Evolutionary conservation across 2,329 filamentous ascomycete genomes (phyloP), one percentile per base, ranked within the genome.

Genomic region (Scedosporium apiospermum): DNA sequence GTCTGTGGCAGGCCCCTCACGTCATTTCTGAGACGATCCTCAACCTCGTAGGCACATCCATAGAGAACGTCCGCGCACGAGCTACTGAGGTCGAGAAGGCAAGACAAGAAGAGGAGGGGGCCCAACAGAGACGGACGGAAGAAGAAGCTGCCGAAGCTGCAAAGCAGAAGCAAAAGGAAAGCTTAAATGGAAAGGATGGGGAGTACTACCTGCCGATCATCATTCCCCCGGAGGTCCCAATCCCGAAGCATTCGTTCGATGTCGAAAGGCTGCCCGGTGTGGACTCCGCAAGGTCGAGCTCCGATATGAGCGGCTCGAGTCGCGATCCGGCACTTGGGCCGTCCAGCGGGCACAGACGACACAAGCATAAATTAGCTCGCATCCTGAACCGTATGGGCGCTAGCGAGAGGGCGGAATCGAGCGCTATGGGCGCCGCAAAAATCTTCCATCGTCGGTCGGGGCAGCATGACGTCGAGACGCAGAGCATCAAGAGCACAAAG

Each of bases 201-300:
- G 76, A 74, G 44, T 73, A 69, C 16, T 74, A 75, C 65, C 66
- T 75, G 0, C 72, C 74, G 18, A 71, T 75, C 59, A 71, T 72
- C 21, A 70, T 75, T 6, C 65, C 69, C 0, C 60, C 34, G 34
- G 34, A 55, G 2, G 66, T 26, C 10, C 57, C n/a, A 21, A 18
- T 23, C 61, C 9, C 21, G 21, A 55, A 55, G 23, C 51, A 23
- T 18, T 23, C 23, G 4, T 23, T 27, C 21, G 51, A 55, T 18
- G 51, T 23, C 51, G 51, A 55, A 4, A 27, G 23, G 18, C 6
- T n/a, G 44, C 44, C 12, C 4, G 51, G 23, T 4, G 23, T 38
- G 14, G 55, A 34, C 51, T 57, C 16, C 16, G 14, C 55, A 0
- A 12, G 55, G 38, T 26, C 59, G 27, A 53, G 46, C 42, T 53